Evolutionary conservation across 1,284 basidiomycete genomes (phyloP).

Genomic region (Apiotrichum porosum): DNA sequence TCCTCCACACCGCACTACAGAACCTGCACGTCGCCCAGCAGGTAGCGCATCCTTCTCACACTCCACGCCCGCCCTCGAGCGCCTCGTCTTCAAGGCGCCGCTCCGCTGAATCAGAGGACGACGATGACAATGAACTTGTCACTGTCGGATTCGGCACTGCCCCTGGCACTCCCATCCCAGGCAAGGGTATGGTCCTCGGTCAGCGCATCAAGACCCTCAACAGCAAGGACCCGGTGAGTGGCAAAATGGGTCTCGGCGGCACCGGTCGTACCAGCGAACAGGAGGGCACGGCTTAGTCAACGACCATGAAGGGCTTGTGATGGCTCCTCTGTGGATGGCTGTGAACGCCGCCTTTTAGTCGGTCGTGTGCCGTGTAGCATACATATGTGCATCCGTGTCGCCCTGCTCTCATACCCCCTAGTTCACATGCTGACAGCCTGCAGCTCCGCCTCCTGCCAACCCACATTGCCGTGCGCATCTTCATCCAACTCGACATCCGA

Average conservation of each 20-base stretch:
- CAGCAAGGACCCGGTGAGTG: conserved; percentile 42
- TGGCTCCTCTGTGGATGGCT: no score
- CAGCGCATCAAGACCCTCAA: conserved; percentile 18
- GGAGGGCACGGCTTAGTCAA: no score
- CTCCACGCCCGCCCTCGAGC: conserved; percentile 31
- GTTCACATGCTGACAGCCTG: conserved; percentile 1
- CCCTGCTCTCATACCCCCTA: neutral
- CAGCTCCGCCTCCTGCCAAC: conserved; percentile 67
- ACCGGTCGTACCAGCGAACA: no score
- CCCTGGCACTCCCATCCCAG: conserved; percentile 39
- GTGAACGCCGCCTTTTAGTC: no score
- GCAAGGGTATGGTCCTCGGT: conserved; percentile 22
- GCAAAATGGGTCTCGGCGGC: no score
- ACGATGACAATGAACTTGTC: conserved; percentile 51
- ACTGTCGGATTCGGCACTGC: conserved; percentile 42
- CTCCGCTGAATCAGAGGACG: conserved; percentile 23
- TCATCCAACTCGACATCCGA: conserved; percentile 59
- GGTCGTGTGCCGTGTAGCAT: no score
- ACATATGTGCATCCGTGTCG: no score
- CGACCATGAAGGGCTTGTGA: no score
- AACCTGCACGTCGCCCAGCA: conserved; percentile 47
- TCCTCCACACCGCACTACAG: conserved; percentile 47
- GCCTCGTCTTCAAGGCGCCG: conserved; percentile 21
- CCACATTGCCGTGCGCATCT: conserved; percentile 70
- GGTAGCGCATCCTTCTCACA: conserved; percentile 30